Conservation (phyloP, 177 flowering plant genomes). For the Vitis hybrid region DNA sequence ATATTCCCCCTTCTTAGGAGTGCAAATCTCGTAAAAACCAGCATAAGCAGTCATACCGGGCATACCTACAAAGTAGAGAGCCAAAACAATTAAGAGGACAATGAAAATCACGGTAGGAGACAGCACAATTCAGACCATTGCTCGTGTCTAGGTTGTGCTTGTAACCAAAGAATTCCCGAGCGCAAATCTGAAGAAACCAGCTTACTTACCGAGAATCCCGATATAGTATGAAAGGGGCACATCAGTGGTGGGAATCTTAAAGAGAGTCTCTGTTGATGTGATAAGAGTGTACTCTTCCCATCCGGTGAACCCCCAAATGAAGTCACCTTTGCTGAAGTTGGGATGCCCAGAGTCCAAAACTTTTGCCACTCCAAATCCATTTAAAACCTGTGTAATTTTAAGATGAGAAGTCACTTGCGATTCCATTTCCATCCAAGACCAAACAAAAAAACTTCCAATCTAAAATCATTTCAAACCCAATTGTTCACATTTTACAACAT, state of each 20-base stretch:
- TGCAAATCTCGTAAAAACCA: constrained; percentile 46
- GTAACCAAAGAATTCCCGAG: too few relatives aligned
- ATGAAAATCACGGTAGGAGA: too few relatives aligned
- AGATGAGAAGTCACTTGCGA: too few relatives aligned
- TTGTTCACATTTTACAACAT: too few relatives aligned
- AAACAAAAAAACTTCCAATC: too few relatives aligned
- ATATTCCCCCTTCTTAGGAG: constrained; percentile 46
- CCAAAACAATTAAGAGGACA: too few relatives aligned
- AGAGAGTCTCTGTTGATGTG: constrained; percentile 6
- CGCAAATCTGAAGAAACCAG: too few relatives aligned
- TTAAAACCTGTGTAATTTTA: constrained; percentile 23
- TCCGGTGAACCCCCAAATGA: constrained; percentile 48
- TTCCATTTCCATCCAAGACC: too few relatives aligned
- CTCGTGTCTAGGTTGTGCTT: too few relatives aligned
- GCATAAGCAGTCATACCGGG: constrained; percentile 59
- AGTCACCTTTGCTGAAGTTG: constrained; percentile 45
- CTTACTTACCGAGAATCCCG: constrained; percentile 24
- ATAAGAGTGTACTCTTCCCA: constrained; percentile 58
- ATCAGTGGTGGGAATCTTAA: constrained; percentile 38
- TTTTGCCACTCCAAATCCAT: constrained; percentile 45
- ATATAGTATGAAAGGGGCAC: constrained; percentile 59
- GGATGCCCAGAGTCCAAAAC: constrained; percentile 46
- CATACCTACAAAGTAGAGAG: constrained; percentile 33
- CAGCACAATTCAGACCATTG: too few relatives aligned
- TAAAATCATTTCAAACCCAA: too few relatives aligned